These are phyloP conservation scores for Aspergillus tanneri DNA, from an alignment of 2,329 filamentous ascomycete species.

Conservation along the genomic window DNA sequence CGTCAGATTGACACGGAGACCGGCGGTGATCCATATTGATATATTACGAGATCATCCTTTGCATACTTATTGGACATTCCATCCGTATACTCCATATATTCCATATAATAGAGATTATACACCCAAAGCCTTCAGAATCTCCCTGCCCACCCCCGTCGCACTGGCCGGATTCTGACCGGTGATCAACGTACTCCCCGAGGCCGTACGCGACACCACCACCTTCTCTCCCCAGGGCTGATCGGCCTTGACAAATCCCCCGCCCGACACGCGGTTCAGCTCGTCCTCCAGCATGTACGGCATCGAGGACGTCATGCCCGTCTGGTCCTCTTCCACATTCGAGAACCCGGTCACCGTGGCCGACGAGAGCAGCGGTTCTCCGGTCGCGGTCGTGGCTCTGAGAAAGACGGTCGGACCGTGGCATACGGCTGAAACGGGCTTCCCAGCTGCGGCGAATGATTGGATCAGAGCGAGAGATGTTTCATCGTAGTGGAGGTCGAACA, in stretches of 20 bases:
- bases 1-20: slow-evolving; percentile 3
- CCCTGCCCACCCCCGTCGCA: slow-evolving; percentile 45
- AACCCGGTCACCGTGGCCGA: slow-evolving; percentile 47
- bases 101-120: slow-evolving; percentile 7
- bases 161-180: slow-evolving; percentile 51
- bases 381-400: slow-evolving; percentile 43
- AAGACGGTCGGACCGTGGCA: slow-evolving; percentile 51
- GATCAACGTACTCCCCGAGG: slow-evolving; percentile 38
- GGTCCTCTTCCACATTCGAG: slow-evolving; percentile 49
- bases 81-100: background rate
- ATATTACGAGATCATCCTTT: background rate
- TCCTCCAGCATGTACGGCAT: slow-evolving; percentile 50
- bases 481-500: slow-evolving; percentile 52
- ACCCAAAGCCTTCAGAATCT: slow-evolving; percentile 38
- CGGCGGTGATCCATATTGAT: slow-evolving; percentile 1
- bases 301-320: slow-evolving; percentile 34
- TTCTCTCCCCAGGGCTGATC: slow-evolving; percentile 46
- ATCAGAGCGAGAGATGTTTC: slow-evolving; percentile 46
- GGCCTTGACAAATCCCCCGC: slow-evolving; percentile 46
- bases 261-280: slow-evolving; percentile 40
- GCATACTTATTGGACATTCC: slow-evolving; percentile 1
- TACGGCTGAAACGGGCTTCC: slow-evolving; percentile 52
- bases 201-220: slow-evolving; percentile 39
- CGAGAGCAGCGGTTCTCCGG: slow-evolving; percentile 43
- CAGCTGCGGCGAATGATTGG: slow-evolving; percentile 48